These are phyloP conservation scores for Acer yangbiense DNA, from an alignment of 345 rosid species.

Conservation along the genomic window DNA sequence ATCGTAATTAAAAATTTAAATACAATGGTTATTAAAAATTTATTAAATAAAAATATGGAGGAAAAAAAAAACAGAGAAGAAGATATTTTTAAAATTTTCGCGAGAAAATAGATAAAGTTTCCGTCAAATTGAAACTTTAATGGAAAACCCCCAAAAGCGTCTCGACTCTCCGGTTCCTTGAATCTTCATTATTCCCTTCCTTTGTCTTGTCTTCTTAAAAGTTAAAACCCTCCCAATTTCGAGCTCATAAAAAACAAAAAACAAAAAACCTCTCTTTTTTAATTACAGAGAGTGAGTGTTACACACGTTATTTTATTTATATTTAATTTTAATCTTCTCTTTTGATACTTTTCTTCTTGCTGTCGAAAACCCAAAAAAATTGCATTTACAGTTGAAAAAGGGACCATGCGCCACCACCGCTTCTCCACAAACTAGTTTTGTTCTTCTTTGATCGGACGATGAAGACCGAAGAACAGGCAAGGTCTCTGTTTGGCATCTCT, in stretches of 20 bases:
- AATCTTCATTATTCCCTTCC: no score
- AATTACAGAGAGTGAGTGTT: no score
- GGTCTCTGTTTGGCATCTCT: conserved; percentile 69
- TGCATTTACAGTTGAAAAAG: background rate
- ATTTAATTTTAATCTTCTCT: no score
- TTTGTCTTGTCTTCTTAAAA: background rate
- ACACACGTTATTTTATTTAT: no score
- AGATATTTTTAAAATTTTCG: no score
- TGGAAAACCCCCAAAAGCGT: no score
- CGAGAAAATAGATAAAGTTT: no score
- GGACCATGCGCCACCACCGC: conserved; percentile 4
- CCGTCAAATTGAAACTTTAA: no score
- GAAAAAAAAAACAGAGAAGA: no score
- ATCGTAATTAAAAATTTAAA: no score
- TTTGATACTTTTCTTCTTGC: conserved; percentile 19
- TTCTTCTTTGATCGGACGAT: conserved; percentile 25
- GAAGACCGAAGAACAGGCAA: conserved; percentile 67
- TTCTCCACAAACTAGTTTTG: background rate
- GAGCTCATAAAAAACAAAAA: background rate
- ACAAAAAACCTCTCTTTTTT: conserved; percentile 1
- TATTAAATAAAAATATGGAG: no score
- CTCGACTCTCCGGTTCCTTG: background rate
- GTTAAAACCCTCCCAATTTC: background rate
- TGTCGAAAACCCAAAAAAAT: background rate
- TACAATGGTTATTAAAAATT: no score